These are phyloP conservation scores for Peniophora sp. DNA, from an alignment of 1,284 basidiomycete species.

Conservation along the genomic window DNA sequence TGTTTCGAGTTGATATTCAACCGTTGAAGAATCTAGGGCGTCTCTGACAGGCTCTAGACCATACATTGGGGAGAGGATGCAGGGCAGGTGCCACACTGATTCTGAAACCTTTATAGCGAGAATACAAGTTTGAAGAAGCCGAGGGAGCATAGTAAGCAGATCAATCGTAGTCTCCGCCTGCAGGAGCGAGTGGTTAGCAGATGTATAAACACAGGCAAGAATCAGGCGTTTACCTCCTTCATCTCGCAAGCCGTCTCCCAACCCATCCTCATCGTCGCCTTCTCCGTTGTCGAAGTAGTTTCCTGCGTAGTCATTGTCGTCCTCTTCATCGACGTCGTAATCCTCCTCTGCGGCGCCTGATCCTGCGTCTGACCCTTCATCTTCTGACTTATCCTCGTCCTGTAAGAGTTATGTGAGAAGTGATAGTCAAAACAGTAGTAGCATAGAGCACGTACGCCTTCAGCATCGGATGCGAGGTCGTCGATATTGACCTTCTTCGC, in stretches of 20 bases:
- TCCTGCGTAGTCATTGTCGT: slow-evolving; percentile 79
- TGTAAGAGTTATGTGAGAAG: slow-evolving; percentile 1
- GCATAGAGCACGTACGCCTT: slow-evolving; percentile 39
- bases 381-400: slow-evolving; percentile 53
- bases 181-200: no score
- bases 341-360: slow-evolving; percentile 58
- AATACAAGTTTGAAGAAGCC: no score
- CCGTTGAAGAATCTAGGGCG: no score
- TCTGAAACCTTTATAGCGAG: no score
- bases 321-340: slow-evolving; percentile 79
- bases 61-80: no score
- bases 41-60: no score
- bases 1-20: no score
- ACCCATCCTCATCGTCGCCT: slow-evolving; percentile 66
- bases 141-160: neutral
- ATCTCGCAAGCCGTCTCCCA: slow-evolving; percentile 47
- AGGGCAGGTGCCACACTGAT: no score
- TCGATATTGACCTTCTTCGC: slow-evolving; percentile 51
- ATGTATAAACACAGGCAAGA: no score
- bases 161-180: neutral
- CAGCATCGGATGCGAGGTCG: slow-evolving; percentile 54
- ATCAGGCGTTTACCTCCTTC: no score
- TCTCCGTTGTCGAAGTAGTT: slow-evolving; percentile 85
- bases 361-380: slow-evolving; percentile 54
- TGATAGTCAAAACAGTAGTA: slow-evolving; percentile 5